Percentiles rank a stretch among this genome's conserved stretches.
Conservation (phyloP, 1,139 yeast genomes). For the Debaryomycetaceae sp. region DNA sequence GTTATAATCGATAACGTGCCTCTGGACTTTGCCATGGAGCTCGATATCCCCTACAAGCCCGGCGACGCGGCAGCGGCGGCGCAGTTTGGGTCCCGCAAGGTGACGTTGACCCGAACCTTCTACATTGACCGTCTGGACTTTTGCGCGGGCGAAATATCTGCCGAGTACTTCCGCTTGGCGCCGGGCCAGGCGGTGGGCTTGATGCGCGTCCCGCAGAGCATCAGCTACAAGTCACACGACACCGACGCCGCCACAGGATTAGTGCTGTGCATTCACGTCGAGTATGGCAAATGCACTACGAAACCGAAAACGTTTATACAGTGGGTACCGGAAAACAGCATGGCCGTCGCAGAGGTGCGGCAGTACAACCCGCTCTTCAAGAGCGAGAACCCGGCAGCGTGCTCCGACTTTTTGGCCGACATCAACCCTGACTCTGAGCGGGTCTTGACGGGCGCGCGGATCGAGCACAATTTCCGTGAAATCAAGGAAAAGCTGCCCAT, state of each 20-base stretch:
- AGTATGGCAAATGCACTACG: conserved; percentile 59
- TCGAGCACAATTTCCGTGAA: conserved; percentile 71
- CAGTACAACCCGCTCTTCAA: conserved; percentile 81
- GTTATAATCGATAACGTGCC: conserved; percentile 74
- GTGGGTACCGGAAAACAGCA: conserved; percentile 75
- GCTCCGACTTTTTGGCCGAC: conserved; percentile 79
- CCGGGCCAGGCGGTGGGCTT: conserved; percentile 96
- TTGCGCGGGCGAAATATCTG: conserved; percentile 40
- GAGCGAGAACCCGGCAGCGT: conserved; percentile 81
- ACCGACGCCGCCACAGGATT: conserved; percentile 54
- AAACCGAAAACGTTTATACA: conserved; percentile 91
- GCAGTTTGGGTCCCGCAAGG: conserved; percentile 51
- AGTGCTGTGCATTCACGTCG: conserved; percentile 61
- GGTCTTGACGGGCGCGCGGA: conserved; percentile 50
- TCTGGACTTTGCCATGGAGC: conserved; percentile 59
- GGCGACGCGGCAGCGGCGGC: conserved; percentile 5
- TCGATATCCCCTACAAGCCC: conserved; percentile 84
- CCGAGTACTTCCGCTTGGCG: conserved; percentile 78
- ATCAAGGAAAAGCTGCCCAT: conserved; percentile 66
- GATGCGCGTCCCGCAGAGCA: conserved; percentile 78
- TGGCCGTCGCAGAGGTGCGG: conserved; percentile 64
- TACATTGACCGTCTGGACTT: conserved; percentile 85
- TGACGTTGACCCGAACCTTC: conserved; percentile 66
- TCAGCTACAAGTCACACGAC: conserved; percentile 62
- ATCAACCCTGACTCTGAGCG: conserved; percentile 73